Evolutionary conservation across 345 rosid species (phyloP), one percentile per base, ranked within the genome.

Genomic region (Luvunga scandens): DNA sequence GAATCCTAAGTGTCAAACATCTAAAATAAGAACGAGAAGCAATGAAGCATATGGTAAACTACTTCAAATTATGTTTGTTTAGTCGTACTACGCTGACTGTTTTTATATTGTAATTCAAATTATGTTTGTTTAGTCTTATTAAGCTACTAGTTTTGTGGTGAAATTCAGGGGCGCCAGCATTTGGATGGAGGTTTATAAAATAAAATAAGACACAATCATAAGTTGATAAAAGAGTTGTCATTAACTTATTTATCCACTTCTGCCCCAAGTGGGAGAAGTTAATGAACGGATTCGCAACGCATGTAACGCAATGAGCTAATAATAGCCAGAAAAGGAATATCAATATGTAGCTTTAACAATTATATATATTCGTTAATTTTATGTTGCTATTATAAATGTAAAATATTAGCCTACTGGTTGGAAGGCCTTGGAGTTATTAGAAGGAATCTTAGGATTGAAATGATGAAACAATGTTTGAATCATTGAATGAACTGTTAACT

Each of bases 391-490:
- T 53, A 53, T 53, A 53, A 9, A 9, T 66, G 25, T 22, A 4
- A 36, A 66, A 36, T 3, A 4, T 66, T 34, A 31, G n/a, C 16
- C 25, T 30, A 1, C 53, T 25, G 24, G 73, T 13, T 53, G 75
- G 31, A 57, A 33, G 66, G 6, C n/a, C 64, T 57, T 72, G 65
- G 75, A 57, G 66, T 57, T n/a, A 57, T 34, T 34, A 34, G 66
- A 72, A 34, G 75, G 75, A 72, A 72, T 72, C 75, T 34, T 12
- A 45, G 53, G 18, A 30, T 10, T 28, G 61, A 75, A 75, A 75
- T 66, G 78, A 75, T 75, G 25, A 75, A 75, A 45, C 78, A 48
- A 16, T 65, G 70, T n/a, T 42, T n/a, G 57, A 18, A 53, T 59
- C 13, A 22, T n/a, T 36, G 9, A 34, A 22, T 33, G 50, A 72